Evolutionary conservation across 768 basidiomycete species (phyloP), one percentile per base, ranked within the genome.

Genomic region (Auriscalpium microsporum): DNA sequence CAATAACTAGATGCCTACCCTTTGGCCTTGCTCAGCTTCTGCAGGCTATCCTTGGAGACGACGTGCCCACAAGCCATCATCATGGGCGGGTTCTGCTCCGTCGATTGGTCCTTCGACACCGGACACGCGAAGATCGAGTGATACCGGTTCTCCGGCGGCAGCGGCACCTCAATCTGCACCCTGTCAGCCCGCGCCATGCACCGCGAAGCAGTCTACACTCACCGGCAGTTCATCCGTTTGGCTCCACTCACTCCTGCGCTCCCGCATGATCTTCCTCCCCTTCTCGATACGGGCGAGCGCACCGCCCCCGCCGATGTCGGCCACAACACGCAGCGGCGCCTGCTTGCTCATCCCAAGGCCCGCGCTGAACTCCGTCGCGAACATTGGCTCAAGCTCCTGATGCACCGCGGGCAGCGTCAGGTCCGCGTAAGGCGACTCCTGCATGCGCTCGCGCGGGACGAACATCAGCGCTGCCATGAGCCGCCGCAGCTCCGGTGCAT

Each of bases 51-150:
- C 67, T 87, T 87, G 2, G 91, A 86, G 46, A 99, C 85, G 38
- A 96, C 94, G 70, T 99, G 96, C 2, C 95, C 96, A 67, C 96
- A 98, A 4, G 75, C 73, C 78, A 99, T 87, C 89, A 97, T 94
- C 92, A 96, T 96, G 0, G 96, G 95, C 9, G 94, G 96, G 68
- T 99, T 99, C 56, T 78, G 70, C 52, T 91, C 87, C 4, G 90
- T 94, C 21, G 93, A 85, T 71, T 96, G 95, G 64, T 98, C 95
- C 71, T 97, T 98, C 9, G 93, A 95, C 19, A 99, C 96, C 0
- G 96, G 91, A 69, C 96, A 99, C 48, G 93, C 86, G 68, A 99
- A 98, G 55, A 98, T 87, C 1, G 94, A 96, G 69, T 99, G 96
- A 70, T 94, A 98, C 33, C 93, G 79, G 64, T 94, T 87, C 60